These are phyloP conservation scores for Fusarium cyanostomum DNA, from an alignment of 2,329 filamentous ascomycete genomes.

Conservation along the genomic window DNA sequence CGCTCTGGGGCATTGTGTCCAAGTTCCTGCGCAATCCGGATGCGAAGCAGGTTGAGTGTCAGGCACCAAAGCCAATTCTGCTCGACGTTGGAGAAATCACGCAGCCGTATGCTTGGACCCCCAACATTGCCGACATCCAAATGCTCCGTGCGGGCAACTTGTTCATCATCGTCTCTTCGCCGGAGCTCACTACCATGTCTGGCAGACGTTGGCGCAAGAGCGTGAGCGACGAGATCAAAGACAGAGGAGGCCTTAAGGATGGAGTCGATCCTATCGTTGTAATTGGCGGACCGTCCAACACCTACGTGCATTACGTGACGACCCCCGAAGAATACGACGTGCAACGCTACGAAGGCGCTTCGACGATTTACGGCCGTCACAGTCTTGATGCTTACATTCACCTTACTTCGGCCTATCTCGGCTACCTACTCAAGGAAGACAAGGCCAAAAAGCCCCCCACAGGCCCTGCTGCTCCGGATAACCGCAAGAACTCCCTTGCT, in stretches of 20 bases:
- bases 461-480: conserved; percentile 77
- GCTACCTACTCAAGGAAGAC: conserved; percentile 49
- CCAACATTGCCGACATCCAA: conserved; percentile 92
- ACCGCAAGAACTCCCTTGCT: conserved; percentile 76
- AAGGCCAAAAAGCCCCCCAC: conserved; percentile 53
- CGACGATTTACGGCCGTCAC: conserved; percentile 85
- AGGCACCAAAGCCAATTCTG: conserved; percentile 83
- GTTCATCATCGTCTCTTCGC: conserved; percentile 83
- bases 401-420: conserved; percentile 72
- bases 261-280: conserved; percentile 73
- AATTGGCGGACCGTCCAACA: conserved; percentile 88
- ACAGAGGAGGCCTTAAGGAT: conserved; percentile 58
- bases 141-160: conserved; percentile 85
- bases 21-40: conserved; percentile 76
- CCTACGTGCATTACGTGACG: conserved; percentile 83
- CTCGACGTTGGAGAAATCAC: conserved; percentile 87
- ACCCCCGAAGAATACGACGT: conserved; percentile 83
- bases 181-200: conserved; percentile 89
- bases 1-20: conserved; percentile 82
- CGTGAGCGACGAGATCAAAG: conserved; percentile 62
- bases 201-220: conserved; percentile 86
- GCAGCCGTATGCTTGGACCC: conserved; percentile 84
- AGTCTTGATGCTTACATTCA: conserved; percentile 90
- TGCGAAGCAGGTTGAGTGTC: conserved; percentile 76
- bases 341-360: conserved; percentile 95